These are phyloP conservation scores for Pichia paraexigua DNA, from an alignment of 805 yeast species.

Conservation along the genomic window DNA sequence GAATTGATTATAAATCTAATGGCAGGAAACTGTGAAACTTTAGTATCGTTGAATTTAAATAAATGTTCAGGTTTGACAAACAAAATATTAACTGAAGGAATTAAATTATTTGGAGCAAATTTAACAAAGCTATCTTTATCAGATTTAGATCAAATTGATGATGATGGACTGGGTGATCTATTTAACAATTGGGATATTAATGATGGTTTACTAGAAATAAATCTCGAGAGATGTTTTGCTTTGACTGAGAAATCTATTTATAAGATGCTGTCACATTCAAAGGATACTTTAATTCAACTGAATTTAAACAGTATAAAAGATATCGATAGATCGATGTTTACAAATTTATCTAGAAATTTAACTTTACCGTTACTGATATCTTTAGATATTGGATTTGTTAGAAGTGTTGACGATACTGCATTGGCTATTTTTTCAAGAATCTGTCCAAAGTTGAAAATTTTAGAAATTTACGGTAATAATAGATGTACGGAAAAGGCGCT, in stretches of 20 bases:
- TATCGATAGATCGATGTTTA: slow-evolving; percentile 44
- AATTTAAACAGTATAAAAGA: slow-evolving; percentile 65
- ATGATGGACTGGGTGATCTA: slow-evolving; percentile 53
- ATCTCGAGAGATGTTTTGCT: slow-evolving; percentile 56
- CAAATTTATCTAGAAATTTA: slow-evolving; percentile 35
- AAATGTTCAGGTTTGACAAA: slow-evolving; percentile 75
- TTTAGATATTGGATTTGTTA: slow-evolving; percentile 72
- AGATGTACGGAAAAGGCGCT: slow-evolving; percentile 50
- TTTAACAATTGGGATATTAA: slow-evolving; percentile 50
- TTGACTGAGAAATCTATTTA: slow-evolving; percentile 56
- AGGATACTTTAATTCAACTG: slow-evolving; percentile 57
- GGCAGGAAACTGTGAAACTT: slow-evolving; percentile 51
- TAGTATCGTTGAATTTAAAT: slow-evolving; percentile 52
- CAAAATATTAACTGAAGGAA: slow-evolving; percentile 45
- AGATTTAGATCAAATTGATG: slow-evolving; percentile 56
- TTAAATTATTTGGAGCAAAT: slow-evolving; percentile 47
- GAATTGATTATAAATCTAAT: slow-evolving; percentile 55
- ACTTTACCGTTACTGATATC: slow-evolving; percentile 54
- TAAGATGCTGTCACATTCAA: slow-evolving; percentile 55
- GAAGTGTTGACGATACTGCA: slow-evolving; percentile 63
- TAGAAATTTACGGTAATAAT: slow-evolving; percentile 80
- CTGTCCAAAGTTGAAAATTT: slow-evolving; percentile 53
- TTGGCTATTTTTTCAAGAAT: slow-evolving; percentile 48
- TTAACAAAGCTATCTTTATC: slow-evolving; percentile 53
- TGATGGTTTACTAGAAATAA: slow-evolving; percentile 53